Evolutionary conservation across 305 asterid species (phyloP).

Genomic region (Ruellia speciosa): DNA sequence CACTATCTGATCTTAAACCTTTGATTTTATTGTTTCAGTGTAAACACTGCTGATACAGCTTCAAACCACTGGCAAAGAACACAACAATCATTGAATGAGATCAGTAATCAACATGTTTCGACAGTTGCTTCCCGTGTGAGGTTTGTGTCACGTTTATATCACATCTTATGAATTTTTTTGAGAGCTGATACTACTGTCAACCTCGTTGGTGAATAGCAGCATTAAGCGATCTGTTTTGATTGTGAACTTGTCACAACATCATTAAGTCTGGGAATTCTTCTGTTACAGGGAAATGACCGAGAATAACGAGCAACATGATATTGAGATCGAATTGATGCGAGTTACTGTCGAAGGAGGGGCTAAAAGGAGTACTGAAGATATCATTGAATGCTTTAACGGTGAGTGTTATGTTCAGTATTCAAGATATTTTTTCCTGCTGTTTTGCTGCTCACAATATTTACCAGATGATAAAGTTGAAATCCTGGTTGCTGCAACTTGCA

Average conservation of each 20-base stretch:
- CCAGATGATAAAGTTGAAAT: background rate
- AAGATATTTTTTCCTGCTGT: background rate
- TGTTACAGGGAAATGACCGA: constrained; percentile 42
- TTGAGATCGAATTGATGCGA: constrained; percentile 48
- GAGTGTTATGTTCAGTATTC: constrained; percentile 10
- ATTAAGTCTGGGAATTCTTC: constrained; percentile 7
- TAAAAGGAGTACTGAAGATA: constrained; percentile 33
- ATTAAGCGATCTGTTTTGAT: background rate
- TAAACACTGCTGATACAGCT: constrained; percentile 37
- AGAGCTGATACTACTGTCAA: background rate
- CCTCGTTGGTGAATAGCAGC: no score
- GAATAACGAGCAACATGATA: constrained; percentile 45
- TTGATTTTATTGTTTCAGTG: constrained; percentile 30
- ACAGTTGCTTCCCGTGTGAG: constrained; percentile 33
- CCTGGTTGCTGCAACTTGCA: no score
- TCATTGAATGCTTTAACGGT: constrained; percentile 36
- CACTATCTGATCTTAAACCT: constrained; percentile 2
- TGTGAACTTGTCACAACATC: background rate
- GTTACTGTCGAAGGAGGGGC: constrained; percentile 40
- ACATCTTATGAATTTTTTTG: background rate
- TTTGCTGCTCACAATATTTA: constrained; percentile 1
- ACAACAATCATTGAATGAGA: constrained; percentile 34
- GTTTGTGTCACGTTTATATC: constrained; percentile 19
- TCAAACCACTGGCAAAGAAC: constrained; percentile 31
- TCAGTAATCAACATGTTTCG: constrained; percentile 42